Conservation (phyloP, 1,139 yeast species). For the Geotrichum fermentans region DNA sequence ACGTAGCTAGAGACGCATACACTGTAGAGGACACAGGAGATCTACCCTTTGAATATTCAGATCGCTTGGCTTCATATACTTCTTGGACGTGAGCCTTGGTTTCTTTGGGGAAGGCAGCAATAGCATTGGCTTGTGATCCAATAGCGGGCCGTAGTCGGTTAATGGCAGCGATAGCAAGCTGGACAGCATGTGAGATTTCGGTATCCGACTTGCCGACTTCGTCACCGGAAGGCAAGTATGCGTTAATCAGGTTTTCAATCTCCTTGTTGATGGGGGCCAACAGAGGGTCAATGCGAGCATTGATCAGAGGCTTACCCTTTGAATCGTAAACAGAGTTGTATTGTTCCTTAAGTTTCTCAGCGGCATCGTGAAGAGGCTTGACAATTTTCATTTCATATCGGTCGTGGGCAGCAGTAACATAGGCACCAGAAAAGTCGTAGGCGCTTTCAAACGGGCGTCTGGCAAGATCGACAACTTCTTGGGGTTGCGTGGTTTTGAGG, state of each 20-base stretch:
- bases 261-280: constrained; percentile 55
- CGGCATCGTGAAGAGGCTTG: constrained; percentile 34
- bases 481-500: constrained; percentile 37
- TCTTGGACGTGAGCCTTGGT: constrained; percentile 30
- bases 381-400: constrained; percentile 31
- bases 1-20: constrained; percentile 25
- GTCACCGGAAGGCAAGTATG: constrained; percentile 47
- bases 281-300: constrained; percentile 61
- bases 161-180: constrained; percentile 33
- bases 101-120: constrained; percentile 27
- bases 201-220: constrained; percentile 34
- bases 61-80: constrained; percentile 31
- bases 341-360: constrained; percentile 33
- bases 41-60: constrained; percentile 26
- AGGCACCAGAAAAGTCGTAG: constrained; percentile 28
- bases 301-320: constrained; percentile 56
- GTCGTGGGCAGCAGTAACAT: constrained; percentile 32
- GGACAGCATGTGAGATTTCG: constrained; percentile 35
- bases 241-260: constrained; percentile 45
- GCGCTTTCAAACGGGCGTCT: constrained; percentile 34
- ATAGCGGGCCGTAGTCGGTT: constrained; percentile 36
- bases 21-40: constrained; percentile 23
- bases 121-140: constrained; percentile 28
- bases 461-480: constrained; percentile 35
- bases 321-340: constrained; percentile 44